These are phyloP conservation scores for Fusarium irregulare DNA, from an alignment of 2,329 filamentous ascomycete genomes.

Conservation along the genomic window DNA sequence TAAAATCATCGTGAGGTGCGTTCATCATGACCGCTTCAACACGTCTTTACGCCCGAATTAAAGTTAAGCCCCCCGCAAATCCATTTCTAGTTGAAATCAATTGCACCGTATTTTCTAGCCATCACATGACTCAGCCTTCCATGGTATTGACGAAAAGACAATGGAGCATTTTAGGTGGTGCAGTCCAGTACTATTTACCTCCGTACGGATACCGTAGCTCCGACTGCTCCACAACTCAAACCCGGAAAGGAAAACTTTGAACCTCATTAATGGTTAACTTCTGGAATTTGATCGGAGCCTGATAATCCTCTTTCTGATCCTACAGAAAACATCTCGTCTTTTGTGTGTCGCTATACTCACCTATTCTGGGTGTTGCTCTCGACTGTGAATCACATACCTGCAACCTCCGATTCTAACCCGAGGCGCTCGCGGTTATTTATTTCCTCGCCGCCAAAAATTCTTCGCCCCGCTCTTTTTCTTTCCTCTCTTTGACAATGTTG, in stretches of 20 bases:
- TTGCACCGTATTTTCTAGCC: neutral
- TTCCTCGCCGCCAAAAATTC: conserved; percentile 44
- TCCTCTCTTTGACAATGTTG: conserved; percentile 49
- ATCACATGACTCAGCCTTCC: conserved; percentile 40
- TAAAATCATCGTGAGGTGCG: neutral
- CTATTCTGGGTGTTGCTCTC: conserved; percentile 23
- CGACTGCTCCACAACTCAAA: conserved; percentile 40
- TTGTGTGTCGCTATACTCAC: conserved; percentile 7
- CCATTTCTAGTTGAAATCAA: conserved; percentile 5
- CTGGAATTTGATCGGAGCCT: conserved; percentile 35
- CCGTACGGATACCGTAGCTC: conserved; percentile 16
- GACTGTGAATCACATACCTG: conserved; percentile 39
- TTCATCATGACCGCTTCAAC: conserved; percentile 30
- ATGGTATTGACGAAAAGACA: neutral
- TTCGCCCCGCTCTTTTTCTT: conserved; percentile 44
- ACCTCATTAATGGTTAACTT: conserved; percentile 19
- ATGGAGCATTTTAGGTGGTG: neutral
- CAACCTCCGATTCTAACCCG: conserved; percentile 21
- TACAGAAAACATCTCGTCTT: neutral
- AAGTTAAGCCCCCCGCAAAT: conserved; percentile 28
- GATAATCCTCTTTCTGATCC: neutral
- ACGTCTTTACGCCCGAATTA: conserved; percentile 1
- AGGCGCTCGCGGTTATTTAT: conserved; percentile 40
- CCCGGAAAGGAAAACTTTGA: conserved; percentile 45
- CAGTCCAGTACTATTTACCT: neutral